Evolutionary conservation across 2,329 filamentous ascomycete species (phyloP).

Genomic region (Fusarium xyrophilum): DNA sequence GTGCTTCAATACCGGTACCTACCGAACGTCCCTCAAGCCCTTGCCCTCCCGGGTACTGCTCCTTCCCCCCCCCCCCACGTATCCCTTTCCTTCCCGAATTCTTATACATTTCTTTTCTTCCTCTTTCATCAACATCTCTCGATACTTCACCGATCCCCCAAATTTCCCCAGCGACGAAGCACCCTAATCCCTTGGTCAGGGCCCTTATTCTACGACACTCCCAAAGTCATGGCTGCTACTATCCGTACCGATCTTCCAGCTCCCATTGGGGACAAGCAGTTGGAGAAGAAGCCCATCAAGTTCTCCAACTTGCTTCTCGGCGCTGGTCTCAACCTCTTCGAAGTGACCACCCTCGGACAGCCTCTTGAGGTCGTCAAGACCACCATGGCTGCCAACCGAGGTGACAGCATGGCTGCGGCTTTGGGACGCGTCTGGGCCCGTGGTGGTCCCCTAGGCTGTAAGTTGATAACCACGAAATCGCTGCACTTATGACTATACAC

Average conservation of each 20-base stretch:
- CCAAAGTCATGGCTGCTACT: conserved; percentile 70
- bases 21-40: conserved; percentile 5
- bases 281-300: conserved; percentile 99
- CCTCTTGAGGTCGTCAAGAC: conserved; percentile 99
- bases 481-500: conserved; percentile 6
- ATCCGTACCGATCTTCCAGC: conserved; percentile 61
- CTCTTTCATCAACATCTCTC: conserved; percentile 29
- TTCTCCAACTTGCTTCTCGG: conserved; percentile 98
- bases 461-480: conserved; percentile 53
- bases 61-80: conserved; percentile 23
- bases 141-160: conserved; percentile 8
- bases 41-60: conserved; percentile 15
- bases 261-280: conserved; percentile 57
- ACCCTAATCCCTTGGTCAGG: conserved; percentile 98
- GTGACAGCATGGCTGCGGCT: conserved; percentile 82
- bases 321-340: conserved; percentile 94
- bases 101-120: conserved; percentile 10
- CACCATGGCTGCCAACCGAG: conserved; percentile 97
- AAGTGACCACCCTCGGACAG: conserved; percentile 73
- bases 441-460: conserved; percentile 93
- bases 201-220: conserved; percentile 63
- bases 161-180: conserved; percentile 75
- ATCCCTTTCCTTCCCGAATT: conserved; percentile 15
- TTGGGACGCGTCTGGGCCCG: conserved; percentile 90
- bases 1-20: conserved; percentile 8